Base-by-base conservation (phyloP, 2,329 filamentous ascomycete species). In the Cladorrhinum sp. region DNA sequence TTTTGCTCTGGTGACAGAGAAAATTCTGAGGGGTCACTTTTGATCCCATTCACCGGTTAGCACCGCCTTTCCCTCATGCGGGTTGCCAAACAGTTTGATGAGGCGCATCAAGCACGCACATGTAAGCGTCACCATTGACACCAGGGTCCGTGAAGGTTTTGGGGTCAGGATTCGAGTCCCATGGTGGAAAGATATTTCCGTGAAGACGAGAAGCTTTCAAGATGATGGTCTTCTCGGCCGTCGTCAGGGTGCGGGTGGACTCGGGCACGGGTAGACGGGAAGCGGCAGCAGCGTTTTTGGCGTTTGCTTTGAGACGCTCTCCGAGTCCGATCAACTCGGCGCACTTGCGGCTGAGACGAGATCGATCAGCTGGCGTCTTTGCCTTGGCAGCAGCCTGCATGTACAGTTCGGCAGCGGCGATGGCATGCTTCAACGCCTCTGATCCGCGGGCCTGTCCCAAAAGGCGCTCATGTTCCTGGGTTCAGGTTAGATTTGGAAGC, bases 131-230 rank as follows among this genome's bases (percentile, higher is more conserved):
- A 6, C 75, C 73, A 41, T 78, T 77, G n/a, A 78, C 79, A 2
- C 79, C 72, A 5, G 71, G 66, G 25, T 80, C 73, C 29, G 79
- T 73, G 66, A 97, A 96, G 27, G 89, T 84, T 3, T 80, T 73
- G 0, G 82, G 72, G 2, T 74, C 71, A 1, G 91, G 88, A 25
- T 85, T 78, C 1, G 74, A 75, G n/a, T 83, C 83, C 95, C 95
- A 99, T 0, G 90, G 92, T 10, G 90, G 92, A 66, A 96, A 98
- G 20, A 89, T 81, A 69, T 87, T 89, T 0, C 89, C 91, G 71
- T 96, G 91, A 20, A 99, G 80, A 58, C 86, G 88, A 3, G 93
- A 95, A 2, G 88, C 86, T 69, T 88, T 86, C 1, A 90, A 78
- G 8, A 98, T 75, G 55, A 97, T 86, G 27, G 90, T 87, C 69